Conservation (phyloP, 2,329 filamentous ascomycete species). For the Calonectria fujianensis region DNA sequence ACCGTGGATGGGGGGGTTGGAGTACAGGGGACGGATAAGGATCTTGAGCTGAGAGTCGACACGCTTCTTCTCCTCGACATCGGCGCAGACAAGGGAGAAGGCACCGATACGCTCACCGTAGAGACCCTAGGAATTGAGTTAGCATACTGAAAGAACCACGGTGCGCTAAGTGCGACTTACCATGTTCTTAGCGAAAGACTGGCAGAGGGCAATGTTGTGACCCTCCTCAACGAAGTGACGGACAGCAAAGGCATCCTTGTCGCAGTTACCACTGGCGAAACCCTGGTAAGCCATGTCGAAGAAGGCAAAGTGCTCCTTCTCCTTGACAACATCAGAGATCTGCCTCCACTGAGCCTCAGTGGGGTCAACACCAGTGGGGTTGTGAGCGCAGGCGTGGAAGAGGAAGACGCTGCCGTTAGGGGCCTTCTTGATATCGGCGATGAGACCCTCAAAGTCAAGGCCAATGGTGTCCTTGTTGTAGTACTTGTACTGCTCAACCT, state of each 20-base stretch:
- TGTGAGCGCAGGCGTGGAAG: conserved; percentile 98
- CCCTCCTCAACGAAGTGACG: conserved; percentile 95
- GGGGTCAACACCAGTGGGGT: conserved; percentile 97
- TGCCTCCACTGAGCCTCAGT: conserved; percentile 93
- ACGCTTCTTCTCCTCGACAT: conserved; percentile 93
- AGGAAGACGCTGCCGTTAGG: conserved; percentile 92
- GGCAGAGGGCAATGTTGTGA: conserved; percentile 89
- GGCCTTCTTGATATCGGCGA: conserved; percentile 91
- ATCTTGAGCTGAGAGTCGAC: conserved; percentile 99
- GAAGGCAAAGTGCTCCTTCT: conserved; percentile 92
- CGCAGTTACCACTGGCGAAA: conserved; percentile 93
- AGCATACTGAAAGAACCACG: conserved; percentile 15
- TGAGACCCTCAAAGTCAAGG: conserved; percentile 95
- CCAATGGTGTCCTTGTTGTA: conserved; percentile 99
- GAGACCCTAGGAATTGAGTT: conserved; percentile 78
- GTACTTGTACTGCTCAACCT: conserved; percentile 97
- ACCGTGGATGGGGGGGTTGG: conserved; percentile 97
- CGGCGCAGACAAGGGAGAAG: conserved; percentile 92
- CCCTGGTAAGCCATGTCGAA: conserved; percentile 99
- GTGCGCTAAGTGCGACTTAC: conserved; percentile 64
- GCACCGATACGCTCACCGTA: conserved; percentile 98
- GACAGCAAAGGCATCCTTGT: conserved; percentile 94
- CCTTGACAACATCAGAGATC: conserved; percentile 91
- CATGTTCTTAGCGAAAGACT: conserved; percentile 99
- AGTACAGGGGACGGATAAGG: conserved; percentile 96